Conservation (phyloP, 2,329 filamentous ascomycete genomes). For the Alternaria tenuissima region DNA sequence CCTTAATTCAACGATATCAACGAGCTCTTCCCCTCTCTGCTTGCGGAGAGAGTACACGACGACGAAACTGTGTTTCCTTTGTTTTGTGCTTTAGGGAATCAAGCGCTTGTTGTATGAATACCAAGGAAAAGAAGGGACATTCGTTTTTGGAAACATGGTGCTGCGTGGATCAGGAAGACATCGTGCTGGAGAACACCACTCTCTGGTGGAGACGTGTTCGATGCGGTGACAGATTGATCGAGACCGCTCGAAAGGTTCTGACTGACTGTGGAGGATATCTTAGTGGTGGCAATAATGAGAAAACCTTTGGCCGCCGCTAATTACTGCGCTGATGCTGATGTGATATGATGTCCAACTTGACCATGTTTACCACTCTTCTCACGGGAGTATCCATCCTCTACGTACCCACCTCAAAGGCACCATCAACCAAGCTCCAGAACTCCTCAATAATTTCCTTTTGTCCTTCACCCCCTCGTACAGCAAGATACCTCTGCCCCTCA, state of each 20-base stretch:
- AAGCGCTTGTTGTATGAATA: constrained; percentile 23
- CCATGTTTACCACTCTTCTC: neutral
- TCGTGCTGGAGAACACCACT: constrained; percentile 35
- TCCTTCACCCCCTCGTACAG: constrained; percentile 56
- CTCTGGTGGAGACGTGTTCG: constrained; percentile 29
- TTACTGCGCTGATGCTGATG: constrained; percentile 13
- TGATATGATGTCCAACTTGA: constrained; percentile 4
- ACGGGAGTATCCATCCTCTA: constrained; percentile 12
- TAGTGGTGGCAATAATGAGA: constrained; percentile 45
- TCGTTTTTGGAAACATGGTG: constrained; percentile 32
- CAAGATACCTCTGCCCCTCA: constrained; percentile 65
- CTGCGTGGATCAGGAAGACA: constrained; percentile 28
- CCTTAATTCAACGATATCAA: constrained; percentile 19
- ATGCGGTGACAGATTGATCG: constrained; percentile 35
- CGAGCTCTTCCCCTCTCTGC: constrained; percentile 25
- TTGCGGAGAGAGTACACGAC: constrained; percentile 45
- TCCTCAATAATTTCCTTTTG: constrained; percentile 58
- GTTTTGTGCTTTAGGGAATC: constrained; percentile 25
- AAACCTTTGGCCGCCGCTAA: constrained; percentile 38
- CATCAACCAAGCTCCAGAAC: constrained; percentile 58
- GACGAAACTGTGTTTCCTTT: constrained; percentile 48
- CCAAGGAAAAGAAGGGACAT: constrained; percentile 23
- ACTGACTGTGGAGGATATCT: constrained; percentile 31
- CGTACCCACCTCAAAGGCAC: constrained; percentile 54
- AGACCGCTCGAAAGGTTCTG: constrained; percentile 37